Evolutionary conservation across 768 basidiomycete genomes (phyloP).

Genomic region (Fibroporia radiculosa): DNA sequence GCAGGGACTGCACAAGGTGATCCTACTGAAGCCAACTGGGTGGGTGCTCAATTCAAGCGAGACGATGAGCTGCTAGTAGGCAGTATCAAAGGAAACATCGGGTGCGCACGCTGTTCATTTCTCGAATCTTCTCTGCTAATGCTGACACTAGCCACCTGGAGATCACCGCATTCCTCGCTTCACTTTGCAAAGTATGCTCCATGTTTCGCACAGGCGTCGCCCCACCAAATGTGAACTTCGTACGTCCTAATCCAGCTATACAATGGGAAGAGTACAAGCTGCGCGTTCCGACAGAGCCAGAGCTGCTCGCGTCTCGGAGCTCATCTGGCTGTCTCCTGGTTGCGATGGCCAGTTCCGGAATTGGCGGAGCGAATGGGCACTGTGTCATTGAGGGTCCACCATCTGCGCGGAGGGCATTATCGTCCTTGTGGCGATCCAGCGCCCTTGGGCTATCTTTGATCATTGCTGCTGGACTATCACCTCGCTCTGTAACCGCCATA

Average conservation of each 20-base stretch:
- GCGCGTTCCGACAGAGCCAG: slow-evolving; percentile 26
- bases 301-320: slow-evolving; percentile 18
- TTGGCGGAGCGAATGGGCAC: slow-evolving; percentile 39
- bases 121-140: neutral
- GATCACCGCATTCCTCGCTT: slow-evolving; percentile 36
- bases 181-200: slow-evolving; percentile 34
- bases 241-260: slow-evolving; percentile 29
- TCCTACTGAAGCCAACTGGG: slow-evolving; percentile 43
- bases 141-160: slow-evolving; percentile 29
- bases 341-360: slow-evolving; percentile 36
- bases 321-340: slow-evolving; percentile 24
- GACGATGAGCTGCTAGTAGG: slow-evolving; percentile 30
- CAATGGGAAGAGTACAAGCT: slow-evolving; percentile 31
- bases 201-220: slow-evolving; percentile 29
- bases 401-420: neutral
- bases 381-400: slow-evolving; percentile 31
- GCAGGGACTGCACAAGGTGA: slow-evolving; percentile 38
- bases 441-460: neutral
- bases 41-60: slow-evolving; percentile 30
- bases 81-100: slow-evolving; percentile 40
- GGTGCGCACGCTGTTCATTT: slow-evolving; percentile 20
- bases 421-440: neutral
- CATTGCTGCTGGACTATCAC: slow-evolving; percentile 8
- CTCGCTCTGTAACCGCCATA: slow-evolving; percentile 2
- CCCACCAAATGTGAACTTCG: slow-evolving; percentile 34